Percentiles rank a stretch among this genome's conserved stretches.
Conservation (phyloP, 371 early-diverging fungal genomes). For the Mortierella sp. region DNA sequence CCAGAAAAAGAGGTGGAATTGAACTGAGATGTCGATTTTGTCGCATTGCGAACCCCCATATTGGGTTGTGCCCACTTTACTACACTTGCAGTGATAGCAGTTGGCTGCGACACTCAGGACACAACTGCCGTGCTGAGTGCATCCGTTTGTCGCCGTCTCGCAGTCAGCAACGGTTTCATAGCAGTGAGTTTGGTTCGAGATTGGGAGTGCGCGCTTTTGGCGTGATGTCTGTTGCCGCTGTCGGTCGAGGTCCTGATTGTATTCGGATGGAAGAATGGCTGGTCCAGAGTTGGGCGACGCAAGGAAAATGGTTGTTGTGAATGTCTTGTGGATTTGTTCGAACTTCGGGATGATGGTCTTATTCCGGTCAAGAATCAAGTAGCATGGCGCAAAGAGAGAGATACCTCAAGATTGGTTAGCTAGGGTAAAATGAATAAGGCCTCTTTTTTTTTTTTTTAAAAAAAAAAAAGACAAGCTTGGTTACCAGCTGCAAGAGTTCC, state of each 20-base stretch:
- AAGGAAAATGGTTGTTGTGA: conserved; percentile 37
- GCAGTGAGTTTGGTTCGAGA: conserved; percentile 19
- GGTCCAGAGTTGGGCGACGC: conserved; percentile 12
- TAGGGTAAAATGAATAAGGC: neutral
- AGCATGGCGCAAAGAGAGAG: neutral
- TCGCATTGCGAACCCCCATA: conserved; percentile 36
- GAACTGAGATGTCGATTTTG: conserved; percentile 42
- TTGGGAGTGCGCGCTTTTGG: conserved; percentile 13
- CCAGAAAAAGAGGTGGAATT: conserved; percentile 53
- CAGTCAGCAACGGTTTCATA: conserved; percentile 31
- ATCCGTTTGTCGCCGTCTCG: conserved; percentile 38
- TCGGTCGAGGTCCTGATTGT: neutral
- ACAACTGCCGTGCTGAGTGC: conserved; percentile 28
- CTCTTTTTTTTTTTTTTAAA: neutral
- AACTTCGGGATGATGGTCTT: conserved; percentile 46
- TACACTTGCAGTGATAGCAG: conserved; percentile 51
- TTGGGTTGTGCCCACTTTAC: conserved; percentile 34
- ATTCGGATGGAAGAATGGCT: conserved; percentile 20
- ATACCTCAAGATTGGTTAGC: too few species aligned
- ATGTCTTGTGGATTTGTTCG: conserved; percentile 48
- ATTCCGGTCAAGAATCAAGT: neutral
- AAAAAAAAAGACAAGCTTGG: neutral
- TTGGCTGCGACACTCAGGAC: conserved; percentile 37
- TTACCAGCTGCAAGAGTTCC: conserved; percentile 42
- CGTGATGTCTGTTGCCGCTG: neutral